Conservation (phyloP, 495 filamentous ascomycete genomes). For the Schizothecium vesticola region DNA sequence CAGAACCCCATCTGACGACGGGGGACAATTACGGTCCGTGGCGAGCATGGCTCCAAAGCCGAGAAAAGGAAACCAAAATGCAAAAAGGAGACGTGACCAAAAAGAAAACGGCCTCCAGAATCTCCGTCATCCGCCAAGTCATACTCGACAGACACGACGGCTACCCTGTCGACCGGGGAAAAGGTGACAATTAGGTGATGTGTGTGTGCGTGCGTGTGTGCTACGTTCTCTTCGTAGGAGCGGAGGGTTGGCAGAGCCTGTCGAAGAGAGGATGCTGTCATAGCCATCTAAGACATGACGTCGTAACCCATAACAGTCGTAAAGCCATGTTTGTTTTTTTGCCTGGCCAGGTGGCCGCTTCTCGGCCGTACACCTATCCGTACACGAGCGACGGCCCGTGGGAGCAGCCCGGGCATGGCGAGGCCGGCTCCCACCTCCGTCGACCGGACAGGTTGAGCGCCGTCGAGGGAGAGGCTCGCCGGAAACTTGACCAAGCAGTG, state of each 20-base stretch:
- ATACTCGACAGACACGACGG: background rate
- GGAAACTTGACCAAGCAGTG: slow-evolving; percentile 13
- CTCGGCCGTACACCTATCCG: background rate
- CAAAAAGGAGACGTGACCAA: background rate
- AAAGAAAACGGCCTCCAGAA: background rate
- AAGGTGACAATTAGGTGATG: slow-evolving; percentile 13
- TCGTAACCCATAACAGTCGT: slow-evolving; percentile 39
- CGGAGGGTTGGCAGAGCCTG: slow-evolving; percentile 8
- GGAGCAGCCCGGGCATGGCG: background rate
- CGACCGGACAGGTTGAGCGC: background rate
- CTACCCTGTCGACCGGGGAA: background rate
- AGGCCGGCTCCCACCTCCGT: background rate
- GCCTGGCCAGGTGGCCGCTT: background rate
- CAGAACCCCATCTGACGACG: background rate
- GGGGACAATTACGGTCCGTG: background rate
- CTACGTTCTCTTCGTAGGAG: slow-evolving; percentile 4
- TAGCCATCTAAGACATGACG: slow-evolving; percentile 36
- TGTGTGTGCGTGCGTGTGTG: slow-evolving; percentile 18
- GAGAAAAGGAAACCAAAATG: background rate
- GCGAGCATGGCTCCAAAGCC: background rate
- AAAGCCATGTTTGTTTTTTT: slow-evolving; percentile 16
- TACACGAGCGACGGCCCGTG: background rate
- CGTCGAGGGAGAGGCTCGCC: background rate
- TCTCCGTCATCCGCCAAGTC: background rate
- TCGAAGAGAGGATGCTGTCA: slow-evolving; percentile 23